Evolutionary conservation across 1,139 yeast species (phyloP).

Genomic region (Candida pseudoviswanathii): DNA sequence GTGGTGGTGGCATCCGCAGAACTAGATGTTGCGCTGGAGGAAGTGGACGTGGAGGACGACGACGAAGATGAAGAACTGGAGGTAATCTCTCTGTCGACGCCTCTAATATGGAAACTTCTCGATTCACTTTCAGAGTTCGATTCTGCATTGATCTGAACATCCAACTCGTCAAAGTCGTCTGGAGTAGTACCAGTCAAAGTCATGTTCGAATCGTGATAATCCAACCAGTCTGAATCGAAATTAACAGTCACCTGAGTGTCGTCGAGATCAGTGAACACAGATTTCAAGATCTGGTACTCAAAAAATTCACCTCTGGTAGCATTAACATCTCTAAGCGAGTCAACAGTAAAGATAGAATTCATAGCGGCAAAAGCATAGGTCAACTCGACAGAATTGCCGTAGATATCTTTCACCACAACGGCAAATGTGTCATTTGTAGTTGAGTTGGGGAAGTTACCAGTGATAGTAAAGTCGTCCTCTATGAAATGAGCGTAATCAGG

Average conservation of each 20-base stretch:
- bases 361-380: slow-evolving; percentile 53
- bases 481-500: slow-evolving; percentile 65
- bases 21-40: slow-evolving; percentile 28
- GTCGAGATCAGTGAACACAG: slow-evolving; percentile 56
- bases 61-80: slow-evolving; percentile 24
- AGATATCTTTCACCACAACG: slow-evolving; percentile 61
- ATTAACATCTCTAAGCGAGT: slow-evolving; percentile 55
- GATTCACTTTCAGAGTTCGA: slow-evolving; percentile 35
- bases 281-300: slow-evolving; percentile 51
- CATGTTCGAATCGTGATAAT: slow-evolving; percentile 56
- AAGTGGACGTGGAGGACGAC: slow-evolving; percentile 25
- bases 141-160: slow-evolving; percentile 56
- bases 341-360: slow-evolving; percentile 56
- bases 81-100: slow-evolving; percentile 42
- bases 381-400: slow-evolving; percentile 63
- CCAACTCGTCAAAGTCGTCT: slow-evolving; percentile 47
- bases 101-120: slow-evolving; percentile 56
- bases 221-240: slow-evolving; percentile 58
- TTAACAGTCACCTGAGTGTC: slow-evolving; percentile 53
- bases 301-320: slow-evolving; percentile 67
- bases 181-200: slow-evolving; percentile 77
- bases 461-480: slow-evolving; percentile 43
- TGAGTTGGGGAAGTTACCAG: slow-evolving; percentile 60
- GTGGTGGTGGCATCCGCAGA: slow-evolving; percentile 26
- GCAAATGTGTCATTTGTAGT: slow-evolving; percentile 50